These are phyloP conservation scores for Capsella rubella DNA, from an alignment of 441 rosid genomes.

Conservation along the genomic window DNA sequence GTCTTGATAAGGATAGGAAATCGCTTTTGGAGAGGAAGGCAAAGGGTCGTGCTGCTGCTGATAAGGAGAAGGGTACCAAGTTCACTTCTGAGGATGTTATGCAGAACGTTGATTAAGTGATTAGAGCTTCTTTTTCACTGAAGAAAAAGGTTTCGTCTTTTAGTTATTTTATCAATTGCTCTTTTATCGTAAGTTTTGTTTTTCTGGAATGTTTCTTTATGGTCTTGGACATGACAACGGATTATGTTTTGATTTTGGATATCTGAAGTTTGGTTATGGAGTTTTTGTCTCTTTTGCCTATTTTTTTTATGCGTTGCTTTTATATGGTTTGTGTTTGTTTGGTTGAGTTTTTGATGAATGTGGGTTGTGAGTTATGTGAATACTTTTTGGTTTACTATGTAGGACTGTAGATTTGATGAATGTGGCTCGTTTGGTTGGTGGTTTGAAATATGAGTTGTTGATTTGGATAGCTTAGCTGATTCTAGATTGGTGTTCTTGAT, in stretches of 20 bases:
- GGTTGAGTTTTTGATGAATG: background rate
- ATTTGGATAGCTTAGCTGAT: background rate
- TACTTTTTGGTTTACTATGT: background rate
- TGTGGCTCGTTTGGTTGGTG: too few relatives aligned
- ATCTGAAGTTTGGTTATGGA: constrained; percentile 23
- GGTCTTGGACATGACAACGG: background rate
- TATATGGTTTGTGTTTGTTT: background rate
- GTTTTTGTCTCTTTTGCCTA: background rate
- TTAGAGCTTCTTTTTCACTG: background rate
- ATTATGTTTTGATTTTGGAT: constrained; percentile 11
- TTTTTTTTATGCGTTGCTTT: background rate
- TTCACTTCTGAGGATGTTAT: constrained; percentile 69
- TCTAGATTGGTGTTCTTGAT: background rate
- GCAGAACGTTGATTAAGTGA: constrained; percentile 60
- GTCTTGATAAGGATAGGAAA: constrained; percentile 72
- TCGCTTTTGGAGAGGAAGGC: constrained; percentile 69
- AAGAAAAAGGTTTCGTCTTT: constrained; percentile 6
- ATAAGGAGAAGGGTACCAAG: constrained; percentile 77
- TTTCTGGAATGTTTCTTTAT: constrained; percentile 1
- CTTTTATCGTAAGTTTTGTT: background rate
- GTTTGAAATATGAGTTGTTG: background rate
- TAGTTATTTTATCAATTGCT: background rate
- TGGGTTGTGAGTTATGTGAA: background rate
- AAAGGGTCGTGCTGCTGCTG: constrained; percentile 67
- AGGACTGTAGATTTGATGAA: background rate